Base-by-base conservation (phyloP, 2,329 filamentous ascomycete species). In the Zymoseptoria crescenta region DNA sequence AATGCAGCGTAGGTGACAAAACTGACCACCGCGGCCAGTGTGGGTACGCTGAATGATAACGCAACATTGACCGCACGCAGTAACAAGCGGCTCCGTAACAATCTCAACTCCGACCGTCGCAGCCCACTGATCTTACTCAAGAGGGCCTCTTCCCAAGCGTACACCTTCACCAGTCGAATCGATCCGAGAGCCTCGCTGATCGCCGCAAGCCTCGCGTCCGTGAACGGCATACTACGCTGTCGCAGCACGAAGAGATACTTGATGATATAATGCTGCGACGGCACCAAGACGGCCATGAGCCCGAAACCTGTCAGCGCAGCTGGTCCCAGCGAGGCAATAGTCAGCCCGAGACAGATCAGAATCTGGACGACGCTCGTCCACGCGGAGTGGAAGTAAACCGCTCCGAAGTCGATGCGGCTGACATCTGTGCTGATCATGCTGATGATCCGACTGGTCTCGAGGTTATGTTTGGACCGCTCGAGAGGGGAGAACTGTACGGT, bases 371-470 rank as follows among this genome's bases (percentile, higher is more conserved):
- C 10, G 6, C 49, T 30, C n/a, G 56, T 57, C 56, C 56, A 57
- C 21, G 41, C 27, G 1, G 56, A 19, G 27, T 52, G 49, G 27
- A 57, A 57, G 24, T 57, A 57, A 1, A 50, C 56, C 8, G 27
- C 16, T 16, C 50, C 56, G 24, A 57, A 57, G 50, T 57, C 56
- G n/a, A 57, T 57, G 16, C 56, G 56, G 29, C 50, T 54, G 29
- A 57, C 56, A 54, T 57, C 56, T 0, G 56, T 57, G 13, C 49
- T 54, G 28, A 57, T 57, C 51, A 57, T 45, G 7, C 50, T 54
- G 56, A 57, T 41, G n/a, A 57, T 49, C 20, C 35, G 35, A 16
- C 9, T 16, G 13, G 49, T 52, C 1, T 24, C 49, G n/a, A 52
- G n/a, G 27, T 52, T 21, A 19, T 52, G 27, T 5, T n/a, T 24